Base-by-base conservation (phyloP, 495 filamentous ascomycete species). In the Annulohypoxylon stygium region DNA sequence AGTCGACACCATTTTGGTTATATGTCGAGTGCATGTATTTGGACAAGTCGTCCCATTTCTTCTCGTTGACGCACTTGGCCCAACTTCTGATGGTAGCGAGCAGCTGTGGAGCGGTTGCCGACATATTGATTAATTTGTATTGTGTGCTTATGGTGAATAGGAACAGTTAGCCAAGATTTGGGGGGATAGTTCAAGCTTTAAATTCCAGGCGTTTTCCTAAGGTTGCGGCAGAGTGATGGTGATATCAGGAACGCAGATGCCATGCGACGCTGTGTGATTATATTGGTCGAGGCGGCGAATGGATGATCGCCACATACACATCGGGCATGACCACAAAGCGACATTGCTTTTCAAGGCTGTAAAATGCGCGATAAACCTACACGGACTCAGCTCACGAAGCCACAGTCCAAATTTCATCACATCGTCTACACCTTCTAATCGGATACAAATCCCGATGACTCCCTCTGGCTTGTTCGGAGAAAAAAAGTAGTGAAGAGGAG, bases 31-130 rank as follows among this genome's bases (percentile, higher is more conserved):
- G 66, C 61, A 74, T 65, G 11, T 61, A 74, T 8, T 62, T 61
- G 9, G 61, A 26, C n/a, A 74, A 34, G 48, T 69, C 66, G 33
- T 66, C 26, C 71, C 65, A 74, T 60, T 50, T 74, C 71, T 74
- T 74, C 37, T 74, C 61, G 55, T 74, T 74, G 45, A 74, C 66
- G 33, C 61, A 69, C 45, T 65, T 23, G 39, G 55, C 33, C 65
- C 71, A 74, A 61, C 53, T 50, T 30, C 66, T 55, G 10, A 69
- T 69, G 54, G 66, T 74, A 16, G 61, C 61, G 61, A 74, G 55
- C 9, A 74, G 47, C 47, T 74, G 39, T 41, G 54, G 41, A 48
- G 66, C 60, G 37, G 71, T 62, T 33, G 60, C 26, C 33, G 66
- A 5, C 70, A 73, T 73, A 53, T 20, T 37, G 65, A 65, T 61